Evolutionary conservation across 75 land plant species (phyloP).

Genomic region (Gnetum montanum): DNA sequence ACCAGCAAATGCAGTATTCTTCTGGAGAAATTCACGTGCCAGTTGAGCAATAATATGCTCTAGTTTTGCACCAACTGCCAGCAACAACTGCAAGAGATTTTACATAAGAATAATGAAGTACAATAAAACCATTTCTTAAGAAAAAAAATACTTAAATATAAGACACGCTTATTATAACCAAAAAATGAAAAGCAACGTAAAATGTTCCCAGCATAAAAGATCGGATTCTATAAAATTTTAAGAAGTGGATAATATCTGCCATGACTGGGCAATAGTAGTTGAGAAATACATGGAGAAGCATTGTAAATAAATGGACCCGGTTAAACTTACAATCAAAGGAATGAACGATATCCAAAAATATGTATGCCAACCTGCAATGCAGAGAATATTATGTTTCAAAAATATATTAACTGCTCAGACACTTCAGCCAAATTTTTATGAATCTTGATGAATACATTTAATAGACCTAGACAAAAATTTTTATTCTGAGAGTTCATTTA

Average conservation of each 20-base stretch:
- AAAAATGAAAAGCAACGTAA: not conserved
- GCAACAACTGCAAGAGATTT: conserved; percentile 47
- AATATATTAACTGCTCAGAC: too few species aligned
- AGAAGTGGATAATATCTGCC: too few species aligned
- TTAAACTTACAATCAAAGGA: conserved; percentile 58
- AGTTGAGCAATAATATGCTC: conserved; percentile 68
- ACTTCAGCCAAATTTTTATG: too few species aligned
- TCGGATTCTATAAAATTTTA: too few species aligned
- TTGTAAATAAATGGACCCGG: too few species aligned
- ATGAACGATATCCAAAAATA: conserved; percentile 87
- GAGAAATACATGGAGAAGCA: too few species aligned
- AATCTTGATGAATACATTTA: too few species aligned
- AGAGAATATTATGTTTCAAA: too few species aligned
- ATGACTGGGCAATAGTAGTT: too few species aligned
- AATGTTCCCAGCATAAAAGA: too few species aligned
- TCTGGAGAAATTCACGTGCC: conserved; percentile 65
- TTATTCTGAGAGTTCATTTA: too few species aligned
- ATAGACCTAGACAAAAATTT: too few species aligned
- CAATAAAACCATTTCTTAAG: not conserved
- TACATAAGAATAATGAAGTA: conserved; percentile 12
- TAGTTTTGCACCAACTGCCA: conserved; percentile 78
- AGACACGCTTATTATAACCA: not conserved
- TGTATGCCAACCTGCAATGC: conserved; percentile 75
- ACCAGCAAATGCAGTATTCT: conserved; percentile 53
- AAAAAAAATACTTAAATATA: not conserved